A percentile compares a stretch with the other conserved stretches of the same genome.
These are phyloP conservation scores for Aspergillus sp. DNA, from an alignment of 2,329 filamentous ascomycete genomes.

Conservation along the genomic window DNA sequence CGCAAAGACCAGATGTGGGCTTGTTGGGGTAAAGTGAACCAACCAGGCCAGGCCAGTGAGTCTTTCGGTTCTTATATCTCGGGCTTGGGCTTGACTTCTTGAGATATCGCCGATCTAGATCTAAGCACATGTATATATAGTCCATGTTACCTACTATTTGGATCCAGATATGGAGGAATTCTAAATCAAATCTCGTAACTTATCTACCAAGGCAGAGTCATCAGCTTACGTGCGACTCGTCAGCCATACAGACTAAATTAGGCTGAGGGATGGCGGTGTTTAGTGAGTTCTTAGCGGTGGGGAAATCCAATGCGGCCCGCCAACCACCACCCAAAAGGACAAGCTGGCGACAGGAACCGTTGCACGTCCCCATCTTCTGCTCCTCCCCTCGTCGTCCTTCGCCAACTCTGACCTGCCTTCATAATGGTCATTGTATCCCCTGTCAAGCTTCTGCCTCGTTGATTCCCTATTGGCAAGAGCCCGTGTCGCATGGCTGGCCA, in stretches of 20 bases:
- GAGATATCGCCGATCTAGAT: not conserved
- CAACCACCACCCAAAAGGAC: slow-evolving; percentile 24
- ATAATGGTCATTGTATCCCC: slow-evolving; percentile 20
- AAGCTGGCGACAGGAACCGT: slow-evolving; percentile 27
- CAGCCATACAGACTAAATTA: slow-evolving; percentile 7
- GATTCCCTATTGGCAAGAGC: slow-evolving; percentile 15
- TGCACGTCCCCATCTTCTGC: not conserved
- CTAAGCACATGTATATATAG: not conserved
- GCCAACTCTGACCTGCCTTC: slow-evolving; percentile 5
- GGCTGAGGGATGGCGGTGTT: slow-evolving; percentile 9
- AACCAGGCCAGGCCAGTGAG: not conserved
- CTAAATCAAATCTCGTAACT: not conserved
- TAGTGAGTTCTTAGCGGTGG: slow-evolving; percentile 17
- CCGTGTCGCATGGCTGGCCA: slow-evolving; percentile 33
- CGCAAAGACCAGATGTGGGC: not conserved
- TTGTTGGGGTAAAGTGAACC: not conserved
- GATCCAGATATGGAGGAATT: not conserved
- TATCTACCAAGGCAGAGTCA: not conserved
- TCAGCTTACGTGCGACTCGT: slow-evolving; percentile 5
- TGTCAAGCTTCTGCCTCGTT: slow-evolving; percentile 16
- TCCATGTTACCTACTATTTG: not conserved
- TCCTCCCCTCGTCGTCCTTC: slow-evolving; percentile 2
- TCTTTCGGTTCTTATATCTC: not conserved
- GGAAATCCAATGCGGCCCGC: slow-evolving; percentile 1
- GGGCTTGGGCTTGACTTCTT: not conserved